Evolutionary conservation across 2,329 filamentous ascomycete species (phyloP), one percentile per base, ranked within the genome.

Genomic region (Aspergillus caelatus): DNA sequence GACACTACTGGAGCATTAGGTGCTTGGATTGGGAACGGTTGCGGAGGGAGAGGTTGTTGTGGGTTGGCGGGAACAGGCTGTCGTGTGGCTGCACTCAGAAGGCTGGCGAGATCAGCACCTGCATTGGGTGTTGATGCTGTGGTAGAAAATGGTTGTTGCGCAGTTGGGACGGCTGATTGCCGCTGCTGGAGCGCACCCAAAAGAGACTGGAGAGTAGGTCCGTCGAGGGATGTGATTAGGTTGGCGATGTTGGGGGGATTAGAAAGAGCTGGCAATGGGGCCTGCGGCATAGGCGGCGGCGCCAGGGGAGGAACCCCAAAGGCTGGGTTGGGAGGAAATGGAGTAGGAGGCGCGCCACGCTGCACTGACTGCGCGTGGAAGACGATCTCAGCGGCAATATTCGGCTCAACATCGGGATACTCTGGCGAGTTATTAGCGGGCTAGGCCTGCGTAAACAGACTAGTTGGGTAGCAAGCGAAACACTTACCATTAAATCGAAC

Each of bases 401-500:
- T 78, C 0, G 93, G 91, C 41, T 96, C 91, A 2, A 97, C 84
- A 70, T 94, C 89, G 62, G 91, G 87, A 75, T 98, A 98, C 75
- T 96, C 91, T 87, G 62, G 10, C 52, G 11, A 34, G 7, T 32
- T 36, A 76, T 68, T 34, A 67, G 66, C 28, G 36, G 55, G 48
- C 39, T 26, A 23, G 30, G 11, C n/a, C 32, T 55, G 39, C 39
- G 26, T 57, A 14, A 19, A 26, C n/a, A 36, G 19, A 45, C 7
- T 8, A 4, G 14, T 28, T 39, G 1, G 39, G 30, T 12, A 53
- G 7, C 46, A 43, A 32, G 23, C 21, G 10, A 43, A 43, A 12
- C 50, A 68, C 81, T 71, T 71, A 86, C 85, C 84, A 70, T 96
- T 92, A 74, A 92, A 97, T 50, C 89, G 88, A 63, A 96, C 89